Evolutionary conservation across 2,329 filamentous ascomycete genomes (phyloP), one percentile per base, ranked within the genome.

Genomic region (Periconia sp.): DNA sequence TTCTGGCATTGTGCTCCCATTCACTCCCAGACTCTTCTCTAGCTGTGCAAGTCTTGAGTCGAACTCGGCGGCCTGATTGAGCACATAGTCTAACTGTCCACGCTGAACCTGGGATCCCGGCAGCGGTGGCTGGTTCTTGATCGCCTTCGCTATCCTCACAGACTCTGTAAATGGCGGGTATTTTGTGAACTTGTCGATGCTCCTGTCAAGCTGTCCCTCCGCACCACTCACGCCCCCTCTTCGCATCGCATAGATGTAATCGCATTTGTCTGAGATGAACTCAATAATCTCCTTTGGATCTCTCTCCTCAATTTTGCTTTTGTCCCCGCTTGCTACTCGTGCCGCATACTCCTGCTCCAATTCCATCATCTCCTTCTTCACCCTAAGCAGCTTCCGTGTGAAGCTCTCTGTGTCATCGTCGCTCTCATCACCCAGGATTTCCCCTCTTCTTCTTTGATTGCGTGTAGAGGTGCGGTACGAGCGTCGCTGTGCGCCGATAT

Each of bases 11-110:
- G 83, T 80, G 0, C 85, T 83, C 16, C 85, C 84, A 28, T 84
- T 87, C 35, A 96, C 80, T 8, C 94, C 94, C 19, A 99, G 80
- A 1, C 85, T 82, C 54, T 84, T 84, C 73, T 99, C 94, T 34
- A 99, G 76, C 21, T 87, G 75, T 3, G 86, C 76, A 15, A 99
- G 81, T 4, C 94, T 84, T 21, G 83, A 80, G 65, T 97, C 92
- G 60, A 99, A 96, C 50, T 94, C 88, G 17, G 92, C 89, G 5
- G 89, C 87, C 68, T 91, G 88, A 23, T 85, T 83, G 24, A 96
- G 77, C 18, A 86, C 83, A 60, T 89, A 86, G 8, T 73, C 66
- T 15, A 71, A 48, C 23, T 70, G 66, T 10, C 43, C 54, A 37
- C 38, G 56, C 46, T 67, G 65, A 9, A 67, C 48, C 31, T 68